These are phyloP conservation scores for Rubia occidens DNA, from an alignment of 305 asterid genomes.

Conservation along the genomic window DNA sequence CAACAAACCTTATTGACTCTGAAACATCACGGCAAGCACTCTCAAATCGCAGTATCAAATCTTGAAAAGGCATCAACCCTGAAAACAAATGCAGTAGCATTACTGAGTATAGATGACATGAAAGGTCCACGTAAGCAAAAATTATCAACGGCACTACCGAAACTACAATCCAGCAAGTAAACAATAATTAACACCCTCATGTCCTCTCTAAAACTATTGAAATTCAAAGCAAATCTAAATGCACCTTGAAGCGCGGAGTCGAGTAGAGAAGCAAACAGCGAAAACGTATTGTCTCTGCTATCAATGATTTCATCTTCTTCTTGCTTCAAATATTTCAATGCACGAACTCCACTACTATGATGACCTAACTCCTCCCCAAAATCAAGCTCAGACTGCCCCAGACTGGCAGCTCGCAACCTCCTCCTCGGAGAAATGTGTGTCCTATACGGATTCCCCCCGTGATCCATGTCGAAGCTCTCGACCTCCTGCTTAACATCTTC, in stretches of 20 bases:
- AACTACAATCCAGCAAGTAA: background rate
- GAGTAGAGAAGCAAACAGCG: constrained; percentile 76
- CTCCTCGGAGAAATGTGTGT: constrained; percentile 37
- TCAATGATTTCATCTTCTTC: constrained; percentile 56
- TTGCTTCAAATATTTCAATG: constrained; percentile 63
- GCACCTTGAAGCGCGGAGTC: constrained; percentile 90
- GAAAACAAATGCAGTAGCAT: constrained; percentile 27
- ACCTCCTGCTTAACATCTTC: constrained; percentile 76
- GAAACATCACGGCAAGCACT: constrained; percentile 78
- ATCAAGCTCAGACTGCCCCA: constrained; percentile 34
- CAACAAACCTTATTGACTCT: constrained; percentile 65
- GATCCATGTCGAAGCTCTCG: constrained; percentile 44
- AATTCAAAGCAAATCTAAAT: background rate
- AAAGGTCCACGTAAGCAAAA: background rate
- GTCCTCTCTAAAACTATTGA: no score
- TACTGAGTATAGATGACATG: background rate
- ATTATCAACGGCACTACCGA: background rate
- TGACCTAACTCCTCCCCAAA: constrained; percentile 26
- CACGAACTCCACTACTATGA: constrained; percentile 52
- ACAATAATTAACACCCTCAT: background rate
- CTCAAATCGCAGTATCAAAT: constrained; percentile 75
- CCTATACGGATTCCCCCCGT: constrained; percentile 35
- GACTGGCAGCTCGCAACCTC: constrained; percentile 37
- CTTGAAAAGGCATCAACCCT: constrained; percentile 84
- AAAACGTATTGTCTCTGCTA: constrained; percentile 54